phyloP scores from a whole-genome alignment of 2,329 filamentous ascomycete genomes.

The Verticillium longisporum region DNA sequence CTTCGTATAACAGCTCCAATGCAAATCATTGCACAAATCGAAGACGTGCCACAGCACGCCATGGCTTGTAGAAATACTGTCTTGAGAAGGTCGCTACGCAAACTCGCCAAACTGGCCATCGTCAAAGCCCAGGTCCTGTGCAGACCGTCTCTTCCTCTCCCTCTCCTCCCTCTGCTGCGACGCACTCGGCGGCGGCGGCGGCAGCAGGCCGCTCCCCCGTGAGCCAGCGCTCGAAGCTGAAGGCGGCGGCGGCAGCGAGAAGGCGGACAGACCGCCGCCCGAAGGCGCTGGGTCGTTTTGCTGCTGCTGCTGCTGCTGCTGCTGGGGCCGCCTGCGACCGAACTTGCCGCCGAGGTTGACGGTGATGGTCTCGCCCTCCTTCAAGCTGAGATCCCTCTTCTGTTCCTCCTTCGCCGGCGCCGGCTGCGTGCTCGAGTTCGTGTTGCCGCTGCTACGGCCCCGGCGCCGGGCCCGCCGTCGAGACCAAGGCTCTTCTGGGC shows the following conservation, averaged over 20 bases:
- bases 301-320: no score
- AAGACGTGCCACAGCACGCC: neutral
- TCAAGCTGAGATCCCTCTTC: constrained; percentile 75
- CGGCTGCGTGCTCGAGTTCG: constrained; percentile 14
- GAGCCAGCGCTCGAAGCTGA: constrained; percentile 23
- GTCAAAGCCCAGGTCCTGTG: constrained; percentile 70
- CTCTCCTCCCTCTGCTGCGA: constrained; percentile 50
- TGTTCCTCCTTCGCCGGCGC: constrained; percentile 35
- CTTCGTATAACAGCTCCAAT: neutral
- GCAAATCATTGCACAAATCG: neutral
- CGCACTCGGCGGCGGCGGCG: constrained; percentile 63
- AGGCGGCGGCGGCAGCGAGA: constrained; percentile 70
- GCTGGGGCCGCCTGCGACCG: constrained; percentile 34
- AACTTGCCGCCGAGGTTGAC: constrained; percentile 62
- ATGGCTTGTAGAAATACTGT: neutral
- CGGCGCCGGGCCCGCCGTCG: constrained; percentile 27
- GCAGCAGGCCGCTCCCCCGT: constrained; percentile 28
- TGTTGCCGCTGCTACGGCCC: neutral
- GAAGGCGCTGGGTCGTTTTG: constrained; percentile 9
- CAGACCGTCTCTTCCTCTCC: constrained; percentile 43
- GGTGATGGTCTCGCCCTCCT: constrained; percentile 84
- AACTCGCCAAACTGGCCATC: constrained; percentile 88
- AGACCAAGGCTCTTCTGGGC: constrained; percentile 63
- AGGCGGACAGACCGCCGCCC: constrained; percentile 39
- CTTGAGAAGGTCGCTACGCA: constrained; percentile 29